A percentile compares a stretch with the other conserved stretches of the same genome.
phyloP scores from a whole-genome alignment of 164 flowering plant genomes.

The Annona squamosa region DNA sequence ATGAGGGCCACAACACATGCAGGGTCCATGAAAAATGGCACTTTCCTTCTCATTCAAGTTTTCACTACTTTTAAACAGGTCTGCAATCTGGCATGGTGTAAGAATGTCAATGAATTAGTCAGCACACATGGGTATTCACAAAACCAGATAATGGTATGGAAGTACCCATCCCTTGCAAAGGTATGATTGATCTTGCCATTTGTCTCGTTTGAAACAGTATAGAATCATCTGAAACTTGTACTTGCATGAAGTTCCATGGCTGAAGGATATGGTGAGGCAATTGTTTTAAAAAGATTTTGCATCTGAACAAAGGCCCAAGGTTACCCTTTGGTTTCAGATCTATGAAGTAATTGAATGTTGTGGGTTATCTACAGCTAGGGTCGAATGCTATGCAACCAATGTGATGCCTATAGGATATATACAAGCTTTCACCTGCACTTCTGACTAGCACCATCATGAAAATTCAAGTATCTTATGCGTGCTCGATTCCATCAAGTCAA shows the following conservation, averaged over 20 bases:
- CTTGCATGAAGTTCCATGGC: no score
- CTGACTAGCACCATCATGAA: no score
- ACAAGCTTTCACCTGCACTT: no score
- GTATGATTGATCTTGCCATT: constrained; percentile 25
- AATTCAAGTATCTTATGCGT: no score
- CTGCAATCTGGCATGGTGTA: constrained; percentile 95
- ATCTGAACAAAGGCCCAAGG: no score
- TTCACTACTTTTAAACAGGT: constrained; percentile 39
- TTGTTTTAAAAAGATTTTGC: neutral
- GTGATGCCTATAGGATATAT: no score
- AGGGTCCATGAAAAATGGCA: neutral
- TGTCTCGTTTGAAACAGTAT: neutral
- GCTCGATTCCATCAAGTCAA: no score
- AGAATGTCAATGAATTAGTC: constrained; percentile 92
- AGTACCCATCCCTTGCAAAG: constrained; percentile 88
- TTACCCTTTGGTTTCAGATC: no score
- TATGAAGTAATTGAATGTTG: no score
- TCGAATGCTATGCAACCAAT: no score
- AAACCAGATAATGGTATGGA: constrained; percentile 99
- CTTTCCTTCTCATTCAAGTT: neutral
- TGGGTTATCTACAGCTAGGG: no score
- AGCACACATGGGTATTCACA: constrained; percentile 99
- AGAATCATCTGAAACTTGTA: neutral
- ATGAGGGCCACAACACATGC: neutral
- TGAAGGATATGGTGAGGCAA: no score